Evolutionary conservation across 768 basidiomycete genomes (phyloP).

Genomic region (Agaricus blazei): DNA sequence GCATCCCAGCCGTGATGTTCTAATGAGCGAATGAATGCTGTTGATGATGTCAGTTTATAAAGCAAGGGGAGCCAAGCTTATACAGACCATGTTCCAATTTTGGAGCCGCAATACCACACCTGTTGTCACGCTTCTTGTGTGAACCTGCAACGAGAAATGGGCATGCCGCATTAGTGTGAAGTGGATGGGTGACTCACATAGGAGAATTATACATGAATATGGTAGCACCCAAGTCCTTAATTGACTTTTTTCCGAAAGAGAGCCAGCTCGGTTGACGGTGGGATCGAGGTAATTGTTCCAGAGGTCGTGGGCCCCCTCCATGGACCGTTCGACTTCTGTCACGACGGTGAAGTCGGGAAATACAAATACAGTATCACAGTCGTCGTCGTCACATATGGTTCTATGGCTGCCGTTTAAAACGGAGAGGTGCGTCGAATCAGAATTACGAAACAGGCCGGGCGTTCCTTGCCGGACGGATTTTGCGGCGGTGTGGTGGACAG

Average conservation of each 20-base stretch:
- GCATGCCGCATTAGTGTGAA: too few relatives aligned
- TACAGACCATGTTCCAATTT: slow-evolving; percentile 69
- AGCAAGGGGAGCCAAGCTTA: not conserved
- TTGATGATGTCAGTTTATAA: slow-evolving; percentile 1
- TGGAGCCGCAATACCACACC: slow-evolving; percentile 84
- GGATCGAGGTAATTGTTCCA: slow-evolving; percentile 65
- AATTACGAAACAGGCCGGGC: slow-evolving; percentile 53
- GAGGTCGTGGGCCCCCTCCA: slow-evolving; percentile 62
- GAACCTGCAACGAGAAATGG: slow-evolving; percentile 53
- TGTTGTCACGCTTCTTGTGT: slow-evolving; percentile 89
- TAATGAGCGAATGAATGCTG: slow-evolving; percentile 61
- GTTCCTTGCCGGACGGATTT: slow-evolving; percentile 25
- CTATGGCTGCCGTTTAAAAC: slow-evolving; percentile 83
- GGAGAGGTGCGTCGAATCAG: slow-evolving; percentile 52
- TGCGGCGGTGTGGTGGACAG: slow-evolving; percentile 15
- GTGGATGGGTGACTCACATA: slow-evolving; percentile 56
- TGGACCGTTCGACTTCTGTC: slow-evolving; percentile 59
- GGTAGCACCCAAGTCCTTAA: slow-evolving; percentile 78
- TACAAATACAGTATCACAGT: slow-evolving; percentile 75
- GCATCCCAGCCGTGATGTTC: slow-evolving; percentile 70
- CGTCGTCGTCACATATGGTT: slow-evolving; percentile 59
- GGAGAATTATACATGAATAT: slow-evolving; percentile 83
- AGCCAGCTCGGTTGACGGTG: slow-evolving; percentile 42
- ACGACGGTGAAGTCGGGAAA: slow-evolving; percentile 92
- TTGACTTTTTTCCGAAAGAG: slow-evolving; percentile 34